These are phyloP conservation scores for Oryza glaberrima DNA, from an alignment of 176 grass and related monocot genomes.

Conservation along the genomic window DNA sequence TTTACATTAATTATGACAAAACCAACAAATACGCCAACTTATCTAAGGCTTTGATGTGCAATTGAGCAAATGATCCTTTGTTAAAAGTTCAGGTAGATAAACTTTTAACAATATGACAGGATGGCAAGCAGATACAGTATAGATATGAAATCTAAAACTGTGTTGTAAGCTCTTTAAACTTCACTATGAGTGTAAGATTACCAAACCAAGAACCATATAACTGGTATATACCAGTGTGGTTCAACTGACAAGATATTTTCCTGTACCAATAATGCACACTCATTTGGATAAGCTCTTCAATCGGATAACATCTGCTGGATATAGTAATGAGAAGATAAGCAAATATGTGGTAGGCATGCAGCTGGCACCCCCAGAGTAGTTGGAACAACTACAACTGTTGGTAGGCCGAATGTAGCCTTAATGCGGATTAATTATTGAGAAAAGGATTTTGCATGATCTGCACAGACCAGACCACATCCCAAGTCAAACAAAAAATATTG, in stretches of 20 bases:
- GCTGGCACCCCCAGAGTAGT: slow-evolving; percentile 17
- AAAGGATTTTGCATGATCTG: slow-evolving; percentile 33
- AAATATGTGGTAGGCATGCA: slow-evolving; percentile 15
- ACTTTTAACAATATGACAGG: neutral
- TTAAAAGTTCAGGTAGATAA: neutral
- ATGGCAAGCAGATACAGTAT: neutral
- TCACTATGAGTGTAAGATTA: slow-evolving; percentile 12
- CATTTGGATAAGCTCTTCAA: slow-evolving; percentile 24
- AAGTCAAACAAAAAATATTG: slow-evolving; percentile 24
- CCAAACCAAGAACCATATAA: slow-evolving; percentile 11
- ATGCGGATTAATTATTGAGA: slow-evolving; percentile 30
- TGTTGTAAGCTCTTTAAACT: slow-evolving; percentile 21
- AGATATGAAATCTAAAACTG: slow-evolving; percentile 12
- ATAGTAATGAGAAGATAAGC: slow-evolving; percentile 21
- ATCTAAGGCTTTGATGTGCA: slow-evolving; percentile 16
- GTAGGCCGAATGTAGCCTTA: slow-evolving; percentile 22
- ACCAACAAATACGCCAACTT: neutral
- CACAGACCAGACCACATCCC: slow-evolving; percentile 8
- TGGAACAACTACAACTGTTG: slow-evolving; percentile 5
- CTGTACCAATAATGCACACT: neutral
- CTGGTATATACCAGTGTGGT: slow-evolving; percentile 22
- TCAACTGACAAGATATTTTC: slow-evolving; percentile 17
- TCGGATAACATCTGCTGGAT: neutral
- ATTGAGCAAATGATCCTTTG: neutral
- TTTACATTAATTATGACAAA: neutral